A percentile compares a stretch with the other conserved stretches of the same genome.
These are phyloP conservation scores for Calonectria henricotiae DNA, from an alignment of 2,329 filamentous ascomycete genomes.

Conservation along the genomic window DNA sequence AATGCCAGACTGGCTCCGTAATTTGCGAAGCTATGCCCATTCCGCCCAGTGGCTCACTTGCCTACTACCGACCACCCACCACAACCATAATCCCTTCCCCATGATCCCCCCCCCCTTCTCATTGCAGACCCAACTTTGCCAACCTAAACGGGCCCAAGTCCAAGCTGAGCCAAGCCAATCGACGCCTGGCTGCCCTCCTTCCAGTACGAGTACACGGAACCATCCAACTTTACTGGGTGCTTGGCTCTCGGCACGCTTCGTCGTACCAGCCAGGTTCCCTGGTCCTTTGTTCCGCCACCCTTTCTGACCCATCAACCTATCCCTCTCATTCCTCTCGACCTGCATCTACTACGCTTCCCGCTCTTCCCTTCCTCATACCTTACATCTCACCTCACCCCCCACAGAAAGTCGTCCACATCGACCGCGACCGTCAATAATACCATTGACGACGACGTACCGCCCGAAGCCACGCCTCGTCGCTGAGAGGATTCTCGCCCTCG, in stretches of 20 bases:
- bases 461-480: constrained; percentile 49
- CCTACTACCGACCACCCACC: constrained; percentile 20
- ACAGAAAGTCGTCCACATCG: constrained; percentile 43
- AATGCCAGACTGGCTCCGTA: constrained; percentile 32
- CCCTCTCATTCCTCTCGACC: constrained; percentile 37
- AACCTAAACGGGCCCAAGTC: constrained; percentile 26
- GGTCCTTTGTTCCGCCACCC: constrained; percentile 39
- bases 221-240: constrained; percentile 39
- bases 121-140: constrained; percentile 34
- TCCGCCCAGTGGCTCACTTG: constrained; percentile 36
- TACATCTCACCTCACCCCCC: constrained; percentile 44
- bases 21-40: constrained; percentile 36
- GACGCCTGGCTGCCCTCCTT: constrained; percentile 39
- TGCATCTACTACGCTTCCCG: constrained; percentile 38
- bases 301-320: constrained; percentile 28
- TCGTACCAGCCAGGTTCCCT: constrained; percentile 39
- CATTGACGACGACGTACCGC: constrained; percentile 50
- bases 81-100: constrained; percentile 14
- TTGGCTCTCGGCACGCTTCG: constrained; percentile 34
- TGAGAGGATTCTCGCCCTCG: constrained; percentile 52
- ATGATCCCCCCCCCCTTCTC: constrained; percentile 42
- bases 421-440: constrained; percentile 44
- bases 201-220: constrained; percentile 32
- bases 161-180: constrained; percentile 47
- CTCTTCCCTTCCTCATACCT: constrained; percentile 42